Percentiles rank a stretch among this genome's conserved stretches.
Conservation (phyloP, 192 early-diverging fungal genomes). For the Backusella psychrophila region DNA sequence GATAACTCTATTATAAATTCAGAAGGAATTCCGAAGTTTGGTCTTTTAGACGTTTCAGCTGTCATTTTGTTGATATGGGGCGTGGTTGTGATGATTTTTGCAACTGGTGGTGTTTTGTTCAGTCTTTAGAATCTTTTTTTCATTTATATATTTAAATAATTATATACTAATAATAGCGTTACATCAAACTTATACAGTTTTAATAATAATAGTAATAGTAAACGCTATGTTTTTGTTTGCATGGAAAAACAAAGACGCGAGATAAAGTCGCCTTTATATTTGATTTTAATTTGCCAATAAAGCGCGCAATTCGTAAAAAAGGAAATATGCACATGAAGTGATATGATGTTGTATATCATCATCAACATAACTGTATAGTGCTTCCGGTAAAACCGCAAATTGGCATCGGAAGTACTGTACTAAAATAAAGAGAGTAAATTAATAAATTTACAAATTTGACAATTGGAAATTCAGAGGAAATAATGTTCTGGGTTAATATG, state of each 20-base stretch:
- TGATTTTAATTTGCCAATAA: neutral
- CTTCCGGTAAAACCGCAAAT: no score
- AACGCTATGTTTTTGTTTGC: neutral
- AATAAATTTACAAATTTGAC: neutral
- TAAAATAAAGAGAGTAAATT: neutral
- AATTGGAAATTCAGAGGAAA: neutral
- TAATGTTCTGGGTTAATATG: neutral
- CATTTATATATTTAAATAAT: neutral
- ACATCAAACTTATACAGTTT: neutral
- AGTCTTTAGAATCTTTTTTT: neutral
- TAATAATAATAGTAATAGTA: neutral
- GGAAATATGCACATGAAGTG: neutral
- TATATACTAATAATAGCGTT: neutral
- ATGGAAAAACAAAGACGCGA: neutral
- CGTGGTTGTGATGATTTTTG: conserved; percentile 48
- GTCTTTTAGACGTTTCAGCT: conserved; percentile 19
- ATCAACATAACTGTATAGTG: neutral
- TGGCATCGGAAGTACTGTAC: neutral
- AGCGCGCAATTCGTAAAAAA: neutral
- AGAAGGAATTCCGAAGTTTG: neutral
- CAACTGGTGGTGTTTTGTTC: conserved; percentile 23
- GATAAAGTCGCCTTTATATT: neutral
- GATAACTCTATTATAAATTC: neutral
- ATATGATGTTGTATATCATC: neutral
- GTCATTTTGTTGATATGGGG: conserved; percentile 43